Evolutionary conservation across 441 rosid genomes (phyloP), one percentile per base, ranked within the genome.

Genomic region (Metrosideros polymorpha): DNA sequence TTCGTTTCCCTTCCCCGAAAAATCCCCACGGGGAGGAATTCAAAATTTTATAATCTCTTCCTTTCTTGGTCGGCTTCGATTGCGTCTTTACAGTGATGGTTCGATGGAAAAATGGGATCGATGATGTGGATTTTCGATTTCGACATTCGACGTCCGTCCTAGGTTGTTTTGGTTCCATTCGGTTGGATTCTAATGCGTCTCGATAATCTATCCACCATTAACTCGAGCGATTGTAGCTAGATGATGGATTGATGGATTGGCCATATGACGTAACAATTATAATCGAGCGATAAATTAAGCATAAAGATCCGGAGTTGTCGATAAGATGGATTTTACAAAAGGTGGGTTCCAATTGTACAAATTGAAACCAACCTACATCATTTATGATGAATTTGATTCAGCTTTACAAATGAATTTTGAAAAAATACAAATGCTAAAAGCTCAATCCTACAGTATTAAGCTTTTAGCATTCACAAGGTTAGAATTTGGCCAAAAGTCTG

Each of bases 211-310:
- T 35, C 27, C 4, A 3, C 1, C 4, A 3, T 66, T 0, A 35
- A 66, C 18, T 35, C 2, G 43, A 66, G 77, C 14, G 3, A 35
- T 9, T 1, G 0, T 1, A 18, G 0, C 3, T n/a, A n/a, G n/a
- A n/a, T n/a, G n/a, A n/a, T n/a, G n/a, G n/a, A n/a, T n/a, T 18
- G 6, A 63, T 9, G 2, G 0, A 10, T 19, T 0, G 0, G 1
- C 22, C 0, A 0, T 12, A 4, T 10, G 0, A 9, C 0, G 0
- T 5, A 19, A 0, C 0, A 0, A 0, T 32, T 35, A 35, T 35
- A 1, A 35, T 66, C 3, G 0, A 12, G 0, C 0, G 0, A 24
- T 9, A 25, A 54, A 9, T 24, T 24, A 66, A 0, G 0, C 0
- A 1, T 2, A 66, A 1, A 22, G 0, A 39, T 35, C 0, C 1